These are phyloP conservation scores for Ophiostoma quercus DNA, from an alignment of 2,329 filamentous ascomycete genomes.

Conservation along the genomic window DNA sequence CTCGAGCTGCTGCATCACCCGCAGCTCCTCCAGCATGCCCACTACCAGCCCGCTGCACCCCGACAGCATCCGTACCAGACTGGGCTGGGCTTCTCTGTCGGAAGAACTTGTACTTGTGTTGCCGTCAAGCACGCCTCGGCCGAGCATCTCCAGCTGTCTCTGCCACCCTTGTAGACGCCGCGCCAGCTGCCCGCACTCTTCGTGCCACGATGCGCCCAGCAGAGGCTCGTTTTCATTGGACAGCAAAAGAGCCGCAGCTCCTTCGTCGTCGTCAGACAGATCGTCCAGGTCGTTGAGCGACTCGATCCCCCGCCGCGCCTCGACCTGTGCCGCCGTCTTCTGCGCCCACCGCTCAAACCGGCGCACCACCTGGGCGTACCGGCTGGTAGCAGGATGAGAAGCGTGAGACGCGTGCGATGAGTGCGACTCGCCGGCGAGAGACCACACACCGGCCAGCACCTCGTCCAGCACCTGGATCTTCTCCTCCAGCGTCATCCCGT, in stretches of 20 bases:
- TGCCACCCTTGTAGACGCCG: constrained; percentile 46
- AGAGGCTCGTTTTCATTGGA: constrained; percentile 36
- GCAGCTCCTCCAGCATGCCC: constrained; percentile 59
- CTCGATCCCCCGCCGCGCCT: constrained; percentile 34
- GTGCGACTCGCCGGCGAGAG: constrained; percentile 33
- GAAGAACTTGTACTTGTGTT: neutral
- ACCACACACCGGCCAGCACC: constrained; percentile 54
- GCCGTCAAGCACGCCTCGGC: neutral
- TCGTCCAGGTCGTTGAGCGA: constrained; percentile 19
- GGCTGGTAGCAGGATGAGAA: constrained; percentile 24
- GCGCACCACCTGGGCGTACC: constrained; percentile 50
- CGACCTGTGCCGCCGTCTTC: constrained; percentile 43
- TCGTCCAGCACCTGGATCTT: constrained; percentile 54
- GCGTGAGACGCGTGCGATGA: neutral
- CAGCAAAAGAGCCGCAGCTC: constrained; percentile 30
- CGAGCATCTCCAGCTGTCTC: constrained; percentile 22
- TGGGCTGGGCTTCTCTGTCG: constrained; percentile 31
- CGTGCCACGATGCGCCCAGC: constrained; percentile 54
- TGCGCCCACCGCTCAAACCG: constrained; percentile 58
- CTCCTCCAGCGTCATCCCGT: constrained; percentile 39
- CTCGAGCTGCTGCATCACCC: constrained; percentile 58
- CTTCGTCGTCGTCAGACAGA: constrained; percentile 20
- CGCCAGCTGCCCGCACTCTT: constrained; percentile 49
- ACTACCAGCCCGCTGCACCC: constrained; percentile 46
- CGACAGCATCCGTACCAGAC: constrained; percentile 45